These are phyloP conservation scores for Pichia sp. DNA, from an alignment of 1,139 yeast species.

Conservation along the genomic window DNA sequence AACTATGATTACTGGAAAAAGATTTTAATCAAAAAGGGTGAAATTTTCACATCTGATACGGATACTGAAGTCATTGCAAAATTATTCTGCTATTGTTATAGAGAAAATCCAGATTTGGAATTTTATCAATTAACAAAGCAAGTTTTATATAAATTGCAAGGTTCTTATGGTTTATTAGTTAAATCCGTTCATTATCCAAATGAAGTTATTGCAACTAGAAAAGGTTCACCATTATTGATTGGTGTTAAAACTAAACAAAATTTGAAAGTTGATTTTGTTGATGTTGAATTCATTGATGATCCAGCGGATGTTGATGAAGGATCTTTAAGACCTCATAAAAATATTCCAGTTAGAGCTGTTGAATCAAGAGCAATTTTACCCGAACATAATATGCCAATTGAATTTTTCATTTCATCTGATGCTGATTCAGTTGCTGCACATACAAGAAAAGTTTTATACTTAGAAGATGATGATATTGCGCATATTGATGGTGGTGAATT, in stretches of 20 bases:
- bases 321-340: slow-evolving; percentile 10
- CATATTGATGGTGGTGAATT: slow-evolving; percentile 97
- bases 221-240: slow-evolving; percentile 93
- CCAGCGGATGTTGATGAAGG: slow-evolving; percentile 10
- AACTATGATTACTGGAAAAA: slow-evolving; percentile 88
- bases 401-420: slow-evolving; percentile 93
- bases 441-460: slow-evolving; percentile 91
- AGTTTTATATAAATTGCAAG: slow-evolving; percentile 89
- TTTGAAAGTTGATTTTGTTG: slow-evolving; percentile 96
- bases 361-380: slow-evolving; percentile 28
- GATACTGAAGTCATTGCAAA: slow-evolving; percentile 98
- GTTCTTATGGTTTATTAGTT: slow-evolving; percentile 93
- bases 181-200: slow-evolving; percentile 90
- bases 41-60: slow-evolving; percentile 81
- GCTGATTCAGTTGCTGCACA: slow-evolving; percentile 98
- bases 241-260: slow-evolving; percentile 96
- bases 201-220: slow-evolving; percentile 94
- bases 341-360: slow-evolving; percentile 21
- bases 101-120: slow-evolving; percentile 64
- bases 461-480: slow-evolving; percentile 98
- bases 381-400: slow-evolving; percentile 52
- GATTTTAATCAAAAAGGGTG: slow-evolving; percentile 72
- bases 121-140: slow-evolving; percentile 90
- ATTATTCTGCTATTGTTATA: slow-evolving; percentile 81
- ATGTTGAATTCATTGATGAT: slow-evolving; percentile 87